Evolutionary conservation across 495 filamentous ascomycete genomes (phyloP), one percentile per base, ranked within the genome.

Genomic region (Podospora pseudopauciseta): DNA sequence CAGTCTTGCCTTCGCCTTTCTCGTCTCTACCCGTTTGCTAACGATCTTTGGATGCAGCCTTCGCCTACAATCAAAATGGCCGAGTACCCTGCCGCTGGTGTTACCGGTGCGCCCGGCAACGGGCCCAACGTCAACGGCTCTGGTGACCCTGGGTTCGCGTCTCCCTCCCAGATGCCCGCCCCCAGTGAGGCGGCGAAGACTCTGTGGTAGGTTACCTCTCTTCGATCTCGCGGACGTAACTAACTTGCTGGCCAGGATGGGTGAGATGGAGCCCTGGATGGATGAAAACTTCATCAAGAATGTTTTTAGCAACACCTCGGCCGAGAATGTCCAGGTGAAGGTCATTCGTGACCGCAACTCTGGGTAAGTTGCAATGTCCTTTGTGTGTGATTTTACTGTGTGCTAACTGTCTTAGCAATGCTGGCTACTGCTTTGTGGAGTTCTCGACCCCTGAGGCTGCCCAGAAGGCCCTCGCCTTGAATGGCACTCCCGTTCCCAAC

Each of bases 261-360:
- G 95, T 67, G 95, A 99, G 77, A 90, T 99, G 74, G 95, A 98
- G 79, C 92, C 92, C 3, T 99, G 95, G 95, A 98, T 99, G 79
- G 95, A 99, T 77, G 95, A 99, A 81, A 96, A 91, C 77, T 99
- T 98, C 80, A 91, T 99, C 72, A 93, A 96, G 77, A 94, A 89
- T 70, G 86, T 98, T 23, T 98, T 92, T 89, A 91, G 89, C 78
- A 89, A 90, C 73, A 77, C 82, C 27, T 89, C 97, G 84, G 92
- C 89, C 66, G 94, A 98, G 82, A 86, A 86, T 70, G 95, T 99
- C 73, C 97, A 97, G 74, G 95, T 99, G 60, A 99, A 99, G 87
- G 97, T 99, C 88, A 99, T 99, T 74, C 93, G 95, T 68, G 95
- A 99, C 83, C 97, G 97, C 80, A 97, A 97, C 78, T 98, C 95